phyloP scores from a whole-genome alignment of 73 alveolate genomes.

The Urostyla sp. region DNA sequence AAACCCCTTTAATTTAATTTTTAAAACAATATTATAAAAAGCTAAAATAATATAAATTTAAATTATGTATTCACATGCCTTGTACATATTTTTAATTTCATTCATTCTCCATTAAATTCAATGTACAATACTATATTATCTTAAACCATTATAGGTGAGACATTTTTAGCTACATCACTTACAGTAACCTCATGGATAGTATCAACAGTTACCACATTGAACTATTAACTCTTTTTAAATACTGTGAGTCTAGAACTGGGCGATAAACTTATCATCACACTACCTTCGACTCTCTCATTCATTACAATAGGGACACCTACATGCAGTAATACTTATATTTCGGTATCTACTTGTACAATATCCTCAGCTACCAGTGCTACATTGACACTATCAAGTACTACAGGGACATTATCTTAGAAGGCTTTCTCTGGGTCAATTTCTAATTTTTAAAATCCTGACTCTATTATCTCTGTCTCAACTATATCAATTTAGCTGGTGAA shows the following conservation, averaged over 20 bases:
- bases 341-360: conserved; percentile 1
- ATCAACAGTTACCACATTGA: conserved; percentile 20
- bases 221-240: background rate
- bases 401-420: background rate
- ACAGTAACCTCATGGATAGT: conserved; percentile 12
- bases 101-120: background rate
- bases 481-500: background rate
- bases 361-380: background rate
- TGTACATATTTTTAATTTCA: too few relatives aligned
- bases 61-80: too few relatives aligned
- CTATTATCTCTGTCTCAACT: background rate
- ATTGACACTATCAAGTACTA: background rate
- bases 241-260: background rate
- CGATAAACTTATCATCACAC: conserved; percentile 12
- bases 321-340: background rate
- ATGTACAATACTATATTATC: background rate
- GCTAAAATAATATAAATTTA: background rate
- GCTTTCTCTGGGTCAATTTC: conserved; percentile 50
- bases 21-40: background rate
- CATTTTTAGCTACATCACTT: conserved; percentile 19
- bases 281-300: conserved; percentile 10
- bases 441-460: conserved; percentile 38
- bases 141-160: background rate
- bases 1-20: background rate
- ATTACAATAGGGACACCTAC: conserved; percentile 10